A percentile compares a stretch with the other conserved stretches of the same genome.
These are phyloP conservation scores for Hondaea fermentalgiana DNA, from an alignment of 108 stramenopile species.

Conservation along the genomic window DNA sequence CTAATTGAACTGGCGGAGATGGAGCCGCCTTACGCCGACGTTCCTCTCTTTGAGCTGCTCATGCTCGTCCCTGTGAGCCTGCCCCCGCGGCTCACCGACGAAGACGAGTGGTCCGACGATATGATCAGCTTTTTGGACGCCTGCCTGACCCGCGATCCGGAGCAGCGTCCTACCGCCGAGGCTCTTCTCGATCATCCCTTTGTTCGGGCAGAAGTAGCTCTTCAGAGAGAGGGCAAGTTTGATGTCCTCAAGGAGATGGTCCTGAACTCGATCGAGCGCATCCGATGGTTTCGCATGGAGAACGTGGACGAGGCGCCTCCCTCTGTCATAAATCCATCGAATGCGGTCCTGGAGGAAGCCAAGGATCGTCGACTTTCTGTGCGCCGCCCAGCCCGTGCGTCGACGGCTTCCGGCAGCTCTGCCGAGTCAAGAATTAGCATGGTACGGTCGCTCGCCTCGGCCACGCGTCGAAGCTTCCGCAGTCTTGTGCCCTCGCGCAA, in stretches of 20 bases:
- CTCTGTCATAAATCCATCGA: background rate
- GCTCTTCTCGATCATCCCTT: slow-evolving; percentile 30
- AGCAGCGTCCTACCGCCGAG: background rate
- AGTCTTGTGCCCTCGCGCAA: background rate
- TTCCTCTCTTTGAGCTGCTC: slow-evolving; percentile 67
- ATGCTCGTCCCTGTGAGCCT: slow-evolving; percentile 46
- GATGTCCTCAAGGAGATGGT: background rate
- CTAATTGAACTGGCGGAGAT: slow-evolving; percentile 64
- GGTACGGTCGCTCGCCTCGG: background rate
- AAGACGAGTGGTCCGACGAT: slow-evolving; percentile 37
- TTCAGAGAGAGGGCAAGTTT: background rate
- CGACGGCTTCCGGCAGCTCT: background rate
- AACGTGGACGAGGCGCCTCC: background rate
- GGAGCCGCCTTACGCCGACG: slow-evolving; percentile 85
- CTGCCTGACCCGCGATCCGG: slow-evolving; percentile 37
- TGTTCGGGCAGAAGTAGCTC: background rate
- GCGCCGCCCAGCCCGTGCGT: background rate
- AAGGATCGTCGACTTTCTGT: background rate
- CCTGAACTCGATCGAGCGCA: background rate
- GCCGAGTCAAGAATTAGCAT: background rate
- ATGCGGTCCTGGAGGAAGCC: background rate
- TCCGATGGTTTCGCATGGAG: background rate
- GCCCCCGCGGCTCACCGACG: slow-evolving; percentile 43
- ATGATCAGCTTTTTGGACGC: slow-evolving; percentile 29
- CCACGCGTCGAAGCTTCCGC: background rate